Conservation (phyloP, 371 early-diverging fungal genomes). For the Mucor piriformis region DNA sequence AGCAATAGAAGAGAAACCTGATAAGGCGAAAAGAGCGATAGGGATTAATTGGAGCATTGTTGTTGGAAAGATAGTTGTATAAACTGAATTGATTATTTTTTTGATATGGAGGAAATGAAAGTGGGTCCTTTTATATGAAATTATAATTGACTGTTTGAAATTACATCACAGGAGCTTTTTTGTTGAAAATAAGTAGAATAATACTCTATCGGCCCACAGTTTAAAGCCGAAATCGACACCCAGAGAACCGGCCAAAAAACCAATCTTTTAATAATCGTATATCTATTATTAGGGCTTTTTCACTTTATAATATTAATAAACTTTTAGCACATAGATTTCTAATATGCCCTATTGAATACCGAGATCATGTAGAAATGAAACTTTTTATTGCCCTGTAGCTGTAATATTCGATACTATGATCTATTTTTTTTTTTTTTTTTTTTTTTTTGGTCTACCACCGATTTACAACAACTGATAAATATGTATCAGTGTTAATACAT, state of each 20-base stretch:
- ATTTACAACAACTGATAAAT: too few species aligned
- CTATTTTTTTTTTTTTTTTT: too few species aligned
- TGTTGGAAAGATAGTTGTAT: not conserved
- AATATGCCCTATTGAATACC: slow-evolving; percentile 13
- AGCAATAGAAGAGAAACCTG: slow-evolving; percentile 5
- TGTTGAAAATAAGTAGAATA: not conserved
- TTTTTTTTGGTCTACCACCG: too few species aligned
- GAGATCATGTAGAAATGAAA: not conserved
- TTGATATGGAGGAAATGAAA: not conserved
- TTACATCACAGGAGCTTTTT: slow-evolving; percentile 2
- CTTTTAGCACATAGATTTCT: not conserved
- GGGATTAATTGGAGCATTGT: slow-evolving; percentile 11
- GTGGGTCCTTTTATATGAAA: slow-evolving; percentile 3
- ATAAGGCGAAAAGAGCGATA: slow-evolving; percentile 7
- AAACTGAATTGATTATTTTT: slow-evolving; percentile 12
- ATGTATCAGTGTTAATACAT: too few species aligned
- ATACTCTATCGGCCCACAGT: not conserved
- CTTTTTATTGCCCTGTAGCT: too few species aligned
- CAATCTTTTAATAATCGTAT: not conserved
- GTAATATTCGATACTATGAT: too few species aligned
- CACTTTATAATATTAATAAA: not conserved
- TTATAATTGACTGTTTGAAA: not conserved
- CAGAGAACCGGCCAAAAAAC: not conserved
- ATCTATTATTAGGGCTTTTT: not conserved
- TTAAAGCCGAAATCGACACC: slow-evolving; percentile 3